Conservation (phyloP, 192 early-diverging fungal genomes). For the Umbelopsis ramanniana region DNA sequence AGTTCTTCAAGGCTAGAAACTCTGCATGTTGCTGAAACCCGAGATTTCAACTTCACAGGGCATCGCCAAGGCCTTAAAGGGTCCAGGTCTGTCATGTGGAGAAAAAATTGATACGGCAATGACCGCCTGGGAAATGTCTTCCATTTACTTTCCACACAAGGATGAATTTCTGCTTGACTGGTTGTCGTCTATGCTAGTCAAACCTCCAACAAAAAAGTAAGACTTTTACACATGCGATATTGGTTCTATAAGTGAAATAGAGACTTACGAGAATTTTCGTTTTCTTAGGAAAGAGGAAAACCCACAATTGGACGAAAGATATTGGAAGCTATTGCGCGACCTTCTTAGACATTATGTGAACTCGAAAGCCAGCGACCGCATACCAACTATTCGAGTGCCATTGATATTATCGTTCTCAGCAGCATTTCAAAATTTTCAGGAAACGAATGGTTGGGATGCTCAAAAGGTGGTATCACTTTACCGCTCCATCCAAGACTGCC, state of each 20-base stretch:
- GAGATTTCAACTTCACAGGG: conserved; percentile 34
- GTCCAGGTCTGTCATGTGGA: conserved; percentile 31
- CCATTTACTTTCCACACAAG: conserved; percentile 41
- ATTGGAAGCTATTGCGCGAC: conserved; percentile 31
- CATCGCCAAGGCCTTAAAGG: conserved; percentile 43
- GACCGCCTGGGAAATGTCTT: conserved; percentile 28
- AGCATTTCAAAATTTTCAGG: conserved; percentile 21
- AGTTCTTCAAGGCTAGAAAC: not conserved
- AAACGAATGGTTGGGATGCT: not conserved
- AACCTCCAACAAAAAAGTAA: conserved; percentile 39
- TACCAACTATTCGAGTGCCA: conserved; percentile 30
- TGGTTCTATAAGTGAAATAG: not conserved
- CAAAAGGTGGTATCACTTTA: conserved; percentile 14
- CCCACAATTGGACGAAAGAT: conserved; percentile 24
- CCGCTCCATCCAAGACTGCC: not conserved
- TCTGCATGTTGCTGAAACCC: conserved; percentile 1
- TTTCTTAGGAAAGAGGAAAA: conserved; percentile 26
- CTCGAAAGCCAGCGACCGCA: not conserved
- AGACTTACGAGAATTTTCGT: not conserved
- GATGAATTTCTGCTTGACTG: conserved; percentile 43
- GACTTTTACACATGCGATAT: not conserved
- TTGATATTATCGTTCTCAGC: conserved; percentile 20
- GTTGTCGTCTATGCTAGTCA: conserved; percentile 28
- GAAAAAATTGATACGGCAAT: conserved; percentile 31
- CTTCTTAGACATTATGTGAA: conserved; percentile 29